Percentiles rank a stretch among this genome's conserved stretches.
Conservation (phyloP, 1,284 basidiomycete species). For the Ceratobasidium papillatum region DNA sequence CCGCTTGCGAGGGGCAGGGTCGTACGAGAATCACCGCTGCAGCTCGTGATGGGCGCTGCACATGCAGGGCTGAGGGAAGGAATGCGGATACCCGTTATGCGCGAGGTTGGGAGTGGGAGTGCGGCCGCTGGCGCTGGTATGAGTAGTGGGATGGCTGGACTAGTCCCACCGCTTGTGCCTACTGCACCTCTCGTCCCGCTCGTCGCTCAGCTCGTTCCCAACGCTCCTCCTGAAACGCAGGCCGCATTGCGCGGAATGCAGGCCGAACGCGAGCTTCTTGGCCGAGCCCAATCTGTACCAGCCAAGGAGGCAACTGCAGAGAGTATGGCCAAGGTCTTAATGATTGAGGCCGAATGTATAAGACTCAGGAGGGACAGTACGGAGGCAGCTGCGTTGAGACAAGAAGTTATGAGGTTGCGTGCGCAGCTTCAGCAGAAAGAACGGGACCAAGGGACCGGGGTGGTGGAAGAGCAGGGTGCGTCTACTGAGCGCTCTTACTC, state of each 20-base stretch:
- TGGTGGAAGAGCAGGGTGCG: slow-evolving; percentile 29
- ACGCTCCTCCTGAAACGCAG: slow-evolving; percentile 3
- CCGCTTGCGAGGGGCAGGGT: slow-evolving; percentile 24
- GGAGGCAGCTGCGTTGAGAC: slow-evolving; percentile 14
- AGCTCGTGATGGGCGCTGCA: slow-evolving; percentile 25
- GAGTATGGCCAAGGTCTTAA: slow-evolving; percentile 24
- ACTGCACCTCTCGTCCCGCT: slow-evolving; percentile 26
- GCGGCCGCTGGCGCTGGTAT: neutral
- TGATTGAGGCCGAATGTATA: slow-evolving; percentile 27
- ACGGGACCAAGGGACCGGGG: neutral
- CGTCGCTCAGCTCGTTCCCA: slow-evolving; percentile 17
- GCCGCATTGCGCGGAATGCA: slow-evolving; percentile 26
- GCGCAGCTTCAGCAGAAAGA: slow-evolving; percentile 9
- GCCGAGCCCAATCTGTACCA: neutral
- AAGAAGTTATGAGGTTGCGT: slow-evolving; percentile 17
- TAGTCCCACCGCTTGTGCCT: slow-evolving; percentile 26
- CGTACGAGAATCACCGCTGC: slow-evolving; percentile 33
- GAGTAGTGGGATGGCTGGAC: slow-evolving; percentile 1
- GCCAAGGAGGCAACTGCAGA: slow-evolving; percentile 6
- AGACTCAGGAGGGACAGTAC: slow-evolving; percentile 24
- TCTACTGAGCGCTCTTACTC: slow-evolving; percentile 19
- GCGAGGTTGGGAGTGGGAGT: slow-evolving; percentile 13
- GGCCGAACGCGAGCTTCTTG: slow-evolving; percentile 5
- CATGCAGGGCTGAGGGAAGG: slow-evolving; percentile 15
- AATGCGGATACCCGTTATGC: slow-evolving; percentile 33